Evolutionary conservation across 257 asterid genomes (phyloP).

Genomic region (Coffea canephora): DNA sequence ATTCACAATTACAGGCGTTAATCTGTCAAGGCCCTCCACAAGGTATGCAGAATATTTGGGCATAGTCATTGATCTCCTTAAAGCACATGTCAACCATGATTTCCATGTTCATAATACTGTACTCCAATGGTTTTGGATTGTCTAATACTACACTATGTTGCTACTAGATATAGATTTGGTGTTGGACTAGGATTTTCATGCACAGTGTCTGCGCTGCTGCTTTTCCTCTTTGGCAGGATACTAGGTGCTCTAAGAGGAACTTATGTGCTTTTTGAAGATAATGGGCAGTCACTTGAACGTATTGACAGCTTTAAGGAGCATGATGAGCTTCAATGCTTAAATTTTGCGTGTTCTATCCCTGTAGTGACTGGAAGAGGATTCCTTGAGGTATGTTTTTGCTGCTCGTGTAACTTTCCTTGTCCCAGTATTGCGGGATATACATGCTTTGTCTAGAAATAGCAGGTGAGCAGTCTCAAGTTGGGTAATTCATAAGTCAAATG

Average conservation of each 20-base stretch:
- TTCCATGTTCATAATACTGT: conserved; percentile 6
- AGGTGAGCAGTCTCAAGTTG: background rate
- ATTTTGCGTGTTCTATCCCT: conserved; percentile 49
- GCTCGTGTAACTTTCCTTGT: background rate
- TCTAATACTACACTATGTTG: background rate
- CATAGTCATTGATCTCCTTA: background rate
- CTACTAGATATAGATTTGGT: background rate
- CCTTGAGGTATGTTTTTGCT: conserved; percentile 47
- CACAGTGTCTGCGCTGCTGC: conserved; percentile 5
- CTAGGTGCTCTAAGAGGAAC: conserved; percentile 46
- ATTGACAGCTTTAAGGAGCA: conserved; percentile 21
- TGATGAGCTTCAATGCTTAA: conserved; percentile 36
- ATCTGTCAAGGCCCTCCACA: conserved; percentile 48
- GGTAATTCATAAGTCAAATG: background rate
- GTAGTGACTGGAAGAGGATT: conserved; percentile 70
- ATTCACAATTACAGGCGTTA: conserved; percentile 58
- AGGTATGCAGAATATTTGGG: conserved; percentile 35
- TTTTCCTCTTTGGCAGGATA: conserved; percentile 29
- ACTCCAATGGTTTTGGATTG: background rate
- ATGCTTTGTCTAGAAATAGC: background rate
- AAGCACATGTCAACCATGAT: background rate
- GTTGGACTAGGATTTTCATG: conserved; percentile 4
- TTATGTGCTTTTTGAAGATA: conserved; percentile 29
- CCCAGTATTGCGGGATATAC: background rate
- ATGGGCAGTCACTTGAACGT: conserved; percentile 25